These are phyloP conservation scores for Fragaria ananassa DNA, from an alignment of 306 rosid genomes.

Conservation along the genomic window DNA sequence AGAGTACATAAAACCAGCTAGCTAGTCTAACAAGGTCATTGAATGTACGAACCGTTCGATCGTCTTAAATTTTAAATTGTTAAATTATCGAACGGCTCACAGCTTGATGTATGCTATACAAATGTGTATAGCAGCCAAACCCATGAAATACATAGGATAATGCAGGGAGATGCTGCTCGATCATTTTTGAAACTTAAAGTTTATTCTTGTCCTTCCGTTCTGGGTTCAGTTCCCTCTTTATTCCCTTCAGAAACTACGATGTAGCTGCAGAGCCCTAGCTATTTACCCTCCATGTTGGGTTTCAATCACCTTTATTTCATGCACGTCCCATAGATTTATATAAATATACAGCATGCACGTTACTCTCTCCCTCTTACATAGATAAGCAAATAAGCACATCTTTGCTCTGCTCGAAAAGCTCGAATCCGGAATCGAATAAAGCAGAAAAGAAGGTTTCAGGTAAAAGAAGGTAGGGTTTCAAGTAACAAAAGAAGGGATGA, in stretches of 20 bases:
- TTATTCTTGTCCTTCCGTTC: slow-evolving; percentile 83
- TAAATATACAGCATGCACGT: slow-evolving; percentile 50
- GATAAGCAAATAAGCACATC: slow-evolving; percentile 30
- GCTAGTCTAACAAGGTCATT: neutral
- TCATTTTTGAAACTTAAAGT: slow-evolving; percentile 39
- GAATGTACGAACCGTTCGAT: neutral
- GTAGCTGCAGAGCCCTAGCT: slow-evolving; percentile 40
- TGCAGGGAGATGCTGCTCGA: slow-evolving; percentile 10
- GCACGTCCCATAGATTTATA: slow-evolving; percentile 67
- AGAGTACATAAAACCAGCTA: neutral
- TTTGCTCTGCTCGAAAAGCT: slow-evolving; percentile 41
- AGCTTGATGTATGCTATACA: too few species aligned
- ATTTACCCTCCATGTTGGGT: slow-evolving; percentile 30
- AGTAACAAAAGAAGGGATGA: slow-evolving; percentile 29
- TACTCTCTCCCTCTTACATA: slow-evolving; percentile 38
- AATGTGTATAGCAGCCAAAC: too few species aligned
- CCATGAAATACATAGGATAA: neutral
- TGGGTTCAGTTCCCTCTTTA: slow-evolving; percentile 33
- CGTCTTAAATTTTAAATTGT: too few species aligned
- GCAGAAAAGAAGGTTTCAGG: slow-evolving; percentile 47
- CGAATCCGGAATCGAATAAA: slow-evolving; percentile 68
- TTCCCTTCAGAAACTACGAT: slow-evolving; percentile 55
- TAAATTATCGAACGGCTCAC: too few species aligned
- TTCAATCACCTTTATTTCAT: slow-evolving; percentile 48
- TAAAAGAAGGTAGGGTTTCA: slow-evolving; percentile 18